These are phyloP conservation scores for Jatropha curcas DNA, from an alignment of 345 rosid genomes.

Conservation along the genomic window DNA sequence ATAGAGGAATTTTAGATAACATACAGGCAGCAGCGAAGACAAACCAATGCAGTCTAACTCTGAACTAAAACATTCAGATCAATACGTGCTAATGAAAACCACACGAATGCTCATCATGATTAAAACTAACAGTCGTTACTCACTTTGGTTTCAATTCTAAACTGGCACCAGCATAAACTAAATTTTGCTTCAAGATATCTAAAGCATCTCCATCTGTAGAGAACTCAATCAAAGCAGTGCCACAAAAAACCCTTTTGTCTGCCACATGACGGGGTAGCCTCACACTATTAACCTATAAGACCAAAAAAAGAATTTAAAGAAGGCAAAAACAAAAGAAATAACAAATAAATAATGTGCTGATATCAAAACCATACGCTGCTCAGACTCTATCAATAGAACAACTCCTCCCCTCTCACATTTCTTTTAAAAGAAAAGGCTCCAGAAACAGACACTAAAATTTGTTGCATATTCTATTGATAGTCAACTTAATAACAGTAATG, in stretches of 20 bases:
- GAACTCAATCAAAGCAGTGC: constrained; percentile 19
- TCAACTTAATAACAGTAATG: not conserved
- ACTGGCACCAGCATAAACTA: constrained; percentile 15
- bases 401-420: not conserved
- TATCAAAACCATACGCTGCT: not conserved
- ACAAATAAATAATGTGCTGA: not conserved
- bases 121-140: not conserved
- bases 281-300: constrained; percentile 14
- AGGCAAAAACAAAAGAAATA: not conserved
- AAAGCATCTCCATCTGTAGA: constrained; percentile 4
- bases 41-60: not conserved
- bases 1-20: not conserved
- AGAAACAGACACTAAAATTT: not conserved
- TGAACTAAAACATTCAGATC: not conserved
- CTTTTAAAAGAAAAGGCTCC: no score
- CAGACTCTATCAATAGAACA: not conserved
- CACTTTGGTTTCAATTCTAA: constrained; percentile 16
- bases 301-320: not conserved
- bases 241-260: not conserved
- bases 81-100: not conserved
- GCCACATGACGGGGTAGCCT: constrained; percentile 11
- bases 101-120: not conserved
- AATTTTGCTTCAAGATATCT: constrained; percentile 7
- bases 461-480: not conserved
- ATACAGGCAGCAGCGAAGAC: not conserved